Evolutionary conservation across 192 early-diverging fungal genomes (phyloP), one percentile per base, ranked within the genome.

Genomic region (Backusella luteola): DNA sequence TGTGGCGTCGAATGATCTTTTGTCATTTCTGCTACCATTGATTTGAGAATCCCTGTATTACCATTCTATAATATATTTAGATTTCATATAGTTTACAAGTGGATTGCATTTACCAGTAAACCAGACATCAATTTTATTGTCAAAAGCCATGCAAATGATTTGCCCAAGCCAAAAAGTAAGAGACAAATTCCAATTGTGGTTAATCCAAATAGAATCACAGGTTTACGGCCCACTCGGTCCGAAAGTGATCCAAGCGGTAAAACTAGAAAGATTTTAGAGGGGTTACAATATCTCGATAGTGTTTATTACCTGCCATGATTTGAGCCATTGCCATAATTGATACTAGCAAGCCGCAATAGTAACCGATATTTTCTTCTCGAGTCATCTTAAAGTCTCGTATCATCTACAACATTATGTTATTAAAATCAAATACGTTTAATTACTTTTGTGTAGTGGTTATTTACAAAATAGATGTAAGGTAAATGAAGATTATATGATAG

Each of bases 21-120:
- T 8, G 93, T 89, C 26, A 96, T 84, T 82, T 96, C 95, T 6
- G 89, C 91, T 36, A 94, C 74, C 26, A 92, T 85, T 21, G 89
- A 42, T 44, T 93, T 95, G 34, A 90, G 83, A 15, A 94, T 90
- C 4, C 92, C 88, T 12, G 87, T 76, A 73, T 88, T 91, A 0
- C 88, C 93, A 67, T 90, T 91, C 80, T 87, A 79, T 32, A 14
- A 49, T 29, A 71, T 0, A 2, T 2, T 32, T 32, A 32, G 32
- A 32, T 32, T 32, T 32, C 32, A 32, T 32, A 32, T 32, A 32
- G 32, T 3, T 32, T 32, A 32, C 32, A 32, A 2, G 32, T 3
- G 32, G 32, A 3, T 32, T 3, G 0, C 32, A 32, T 32, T 32
- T 76, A 73, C 75, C 29, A 92, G 73, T 23, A 91, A 42, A 2